These are phyloP conservation scores for Leccinum olivaceopallidum DNA, from an alignment of 768 basidiomycete species.

Conservation along the genomic window DNA sequence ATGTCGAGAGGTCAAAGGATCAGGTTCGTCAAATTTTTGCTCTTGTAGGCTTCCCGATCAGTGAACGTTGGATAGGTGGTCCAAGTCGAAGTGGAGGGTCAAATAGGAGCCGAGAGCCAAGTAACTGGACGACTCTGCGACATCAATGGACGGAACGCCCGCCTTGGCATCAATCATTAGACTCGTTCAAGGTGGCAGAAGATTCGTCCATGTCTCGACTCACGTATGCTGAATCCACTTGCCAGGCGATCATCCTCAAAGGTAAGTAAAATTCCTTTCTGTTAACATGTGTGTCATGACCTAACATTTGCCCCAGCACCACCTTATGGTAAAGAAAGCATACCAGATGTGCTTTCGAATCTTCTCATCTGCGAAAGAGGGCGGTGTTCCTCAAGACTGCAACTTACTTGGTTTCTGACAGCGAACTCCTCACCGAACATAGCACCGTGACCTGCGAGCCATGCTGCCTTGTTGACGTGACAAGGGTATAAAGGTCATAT, in stretches of 20 bases:
- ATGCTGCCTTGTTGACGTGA: slow-evolving; percentile 42
- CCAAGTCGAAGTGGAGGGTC: too few species aligned
- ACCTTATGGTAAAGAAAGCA: slow-evolving; percentile 23
- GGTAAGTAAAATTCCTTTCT: not conserved
- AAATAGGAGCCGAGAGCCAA: too few species aligned
- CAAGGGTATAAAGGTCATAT: slow-evolving; percentile 23
- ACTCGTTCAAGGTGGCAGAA: too few species aligned
- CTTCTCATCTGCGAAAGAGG: slow-evolving; percentile 51
- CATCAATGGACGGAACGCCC: too few species aligned
- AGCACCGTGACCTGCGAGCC: slow-evolving; percentile 34
- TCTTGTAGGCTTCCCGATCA: too few species aligned
- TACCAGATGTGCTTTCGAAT: slow-evolving; percentile 67
- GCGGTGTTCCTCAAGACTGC: slow-evolving; percentile 61
- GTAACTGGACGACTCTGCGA: too few species aligned
- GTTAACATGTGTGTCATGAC: not conserved
- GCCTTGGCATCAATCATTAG: too few species aligned
- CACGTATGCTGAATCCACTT: too few species aligned
- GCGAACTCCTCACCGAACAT: slow-evolving; percentile 58
- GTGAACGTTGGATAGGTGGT: too few species aligned
- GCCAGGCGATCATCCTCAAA: too few species aligned
- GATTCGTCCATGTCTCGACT: too few species aligned
- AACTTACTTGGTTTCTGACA: slow-evolving; percentile 22
- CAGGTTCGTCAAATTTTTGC: too few species aligned
- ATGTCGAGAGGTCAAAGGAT: slow-evolving; percentile 32
- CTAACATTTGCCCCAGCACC: slow-evolving; percentile 51